Evolutionary conservation across 495 filamentous ascomycete species (phyloP).

Genomic region (Collariella sp.): DNA sequence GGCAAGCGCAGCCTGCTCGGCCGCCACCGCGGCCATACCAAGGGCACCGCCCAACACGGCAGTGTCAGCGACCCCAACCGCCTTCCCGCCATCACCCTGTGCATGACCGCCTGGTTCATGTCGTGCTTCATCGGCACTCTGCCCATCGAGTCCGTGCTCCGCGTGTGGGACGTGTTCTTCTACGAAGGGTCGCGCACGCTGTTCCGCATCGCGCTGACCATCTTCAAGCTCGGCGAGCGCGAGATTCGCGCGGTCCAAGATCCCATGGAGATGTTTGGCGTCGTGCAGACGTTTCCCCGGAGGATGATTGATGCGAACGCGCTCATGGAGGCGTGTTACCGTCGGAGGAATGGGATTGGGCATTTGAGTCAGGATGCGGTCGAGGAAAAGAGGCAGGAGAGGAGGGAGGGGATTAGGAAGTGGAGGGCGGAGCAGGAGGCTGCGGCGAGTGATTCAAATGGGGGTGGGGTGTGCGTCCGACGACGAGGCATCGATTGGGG

Average conservation of each 20-base stretch:
- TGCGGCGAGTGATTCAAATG: constrained; percentile 12
- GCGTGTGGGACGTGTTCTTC: constrained; percentile 94
- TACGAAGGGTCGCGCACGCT: constrained; percentile 92
- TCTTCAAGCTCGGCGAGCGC: constrained; percentile 84
- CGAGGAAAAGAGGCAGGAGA: constrained; percentile 52
- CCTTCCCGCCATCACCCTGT: constrained; percentile 82
- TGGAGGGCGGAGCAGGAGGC: constrained; percentile 38
- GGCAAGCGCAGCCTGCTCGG: constrained; percentile 39
- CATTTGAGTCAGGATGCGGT: constrained; percentile 62
- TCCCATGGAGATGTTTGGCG: constrained; percentile 92
- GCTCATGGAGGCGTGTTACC: constrained; percentile 73
- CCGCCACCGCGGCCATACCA: constrained; percentile 9
- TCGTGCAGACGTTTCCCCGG: constrained; percentile 85
- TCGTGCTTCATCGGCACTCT: constrained; percentile 87
- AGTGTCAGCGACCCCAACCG: constrained; percentile 39
- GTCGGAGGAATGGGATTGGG: constrained; percentile 73
- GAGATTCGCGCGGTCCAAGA: constrained; percentile 75
- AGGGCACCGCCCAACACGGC: constrained; percentile 8
- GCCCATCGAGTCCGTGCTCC: constrained; percentile 79
- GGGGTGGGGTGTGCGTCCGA: not conserved
- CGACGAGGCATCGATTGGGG: constrained; percentile 8
- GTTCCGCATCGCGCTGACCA: constrained; percentile 84
- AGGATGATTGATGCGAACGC: constrained; percentile 69
- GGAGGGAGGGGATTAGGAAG: constrained; percentile 39
- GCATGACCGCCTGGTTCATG: constrained; percentile 98